Evolutionary conservation across 129 eudicot genomes (phyloP).

Genomic region (Pulicaria dysenterica): DNA sequence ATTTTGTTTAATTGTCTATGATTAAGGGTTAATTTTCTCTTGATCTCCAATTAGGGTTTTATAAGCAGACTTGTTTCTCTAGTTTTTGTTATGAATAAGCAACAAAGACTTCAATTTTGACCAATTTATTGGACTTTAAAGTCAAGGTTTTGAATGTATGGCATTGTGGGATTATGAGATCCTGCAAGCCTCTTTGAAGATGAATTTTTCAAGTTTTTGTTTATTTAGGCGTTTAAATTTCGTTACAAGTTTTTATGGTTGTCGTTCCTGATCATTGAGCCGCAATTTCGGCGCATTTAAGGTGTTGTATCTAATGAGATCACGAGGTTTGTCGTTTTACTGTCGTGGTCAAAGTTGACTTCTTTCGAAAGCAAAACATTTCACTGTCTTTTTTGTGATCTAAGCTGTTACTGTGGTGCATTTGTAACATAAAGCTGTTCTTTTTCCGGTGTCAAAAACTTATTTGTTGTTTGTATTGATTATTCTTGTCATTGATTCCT

Average conservation of each 20-base stretch:
- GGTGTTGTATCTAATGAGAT: constrained; percentile 29
- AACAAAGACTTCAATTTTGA: constrained; percentile 24
- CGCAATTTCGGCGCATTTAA: constrained; percentile 16
- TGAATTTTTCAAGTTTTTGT: constrained; percentile 10
- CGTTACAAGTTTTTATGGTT: constrained; percentile 17
- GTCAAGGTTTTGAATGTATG: constrained; percentile 17
- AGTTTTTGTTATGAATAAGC: constrained; percentile 12
- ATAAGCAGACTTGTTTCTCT: not conserved
- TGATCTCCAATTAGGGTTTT: constrained; percentile 18
- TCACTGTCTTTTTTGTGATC: constrained; percentile 25
- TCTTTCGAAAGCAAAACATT: constrained; percentile 15
- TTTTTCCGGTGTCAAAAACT: constrained; percentile 7
- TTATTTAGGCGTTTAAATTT: constrained; percentile 1
- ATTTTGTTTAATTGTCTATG: not conserved
- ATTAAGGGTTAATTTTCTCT: not conserved
- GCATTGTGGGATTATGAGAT: constrained; percentile 16
- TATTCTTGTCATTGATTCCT: not conserved
- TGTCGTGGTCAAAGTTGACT: constrained; percentile 33
- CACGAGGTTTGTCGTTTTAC: constrained; percentile 26
- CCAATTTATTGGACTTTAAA: constrained; percentile 21
- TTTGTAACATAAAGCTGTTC: constrained; percentile 18
- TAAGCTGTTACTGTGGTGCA: constrained; percentile 16
- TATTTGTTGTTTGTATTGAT: not conserved
- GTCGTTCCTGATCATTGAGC: constrained; percentile 24
- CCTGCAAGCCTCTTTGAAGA: constrained; percentile 8